Percentiles rank a stretch among this genome's conserved stretches.
phyloP scores from a whole-genome alignment of 345 rosid species.

The Gossypium mustelinum region DNA sequence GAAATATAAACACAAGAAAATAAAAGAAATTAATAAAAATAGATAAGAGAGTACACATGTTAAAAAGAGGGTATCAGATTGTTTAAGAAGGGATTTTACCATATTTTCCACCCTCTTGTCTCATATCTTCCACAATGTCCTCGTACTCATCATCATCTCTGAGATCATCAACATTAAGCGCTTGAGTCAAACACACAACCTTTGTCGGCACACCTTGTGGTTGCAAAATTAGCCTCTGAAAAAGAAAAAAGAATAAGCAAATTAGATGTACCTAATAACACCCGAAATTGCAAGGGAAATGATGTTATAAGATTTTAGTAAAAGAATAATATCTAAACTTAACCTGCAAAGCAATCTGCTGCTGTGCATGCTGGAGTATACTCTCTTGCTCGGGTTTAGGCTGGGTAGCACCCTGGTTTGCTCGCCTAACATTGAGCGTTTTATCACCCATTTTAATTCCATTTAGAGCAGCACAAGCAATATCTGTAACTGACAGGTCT shows the following conservation, averaged over 20 bases:
- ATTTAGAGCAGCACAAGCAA: conserved; percentile 93
- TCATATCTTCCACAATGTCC: conserved; percentile 92
- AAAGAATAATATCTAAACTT: not conserved
- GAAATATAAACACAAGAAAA: conserved; percentile 65
- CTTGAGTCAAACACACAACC: conserved; percentile 93
- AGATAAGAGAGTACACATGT: conserved; percentile 11
- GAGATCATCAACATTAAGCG: conserved; percentile 74
- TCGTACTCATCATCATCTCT: conserved; percentile 78
- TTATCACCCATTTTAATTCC: conserved; percentile 99
- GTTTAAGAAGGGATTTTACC: conserved; percentile 54
- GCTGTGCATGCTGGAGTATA: conserved; percentile 83
- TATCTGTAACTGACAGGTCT: conserved; percentile 91
- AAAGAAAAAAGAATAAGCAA: not conserved
- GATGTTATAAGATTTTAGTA: not conserved
- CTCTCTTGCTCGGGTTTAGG: conserved; percentile 97
- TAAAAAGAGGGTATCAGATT: not conserved
- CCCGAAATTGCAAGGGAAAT: not conserved
- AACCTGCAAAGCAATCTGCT: conserved; percentile 98
- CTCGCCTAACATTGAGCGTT: conserved; percentile 97
- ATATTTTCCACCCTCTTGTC: conserved; percentile 77
- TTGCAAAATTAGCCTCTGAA: conserved; percentile 78
- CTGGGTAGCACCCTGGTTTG: conserved; percentile 81
- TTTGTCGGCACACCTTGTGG: conserved; percentile 67
- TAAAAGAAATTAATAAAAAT: conserved; percentile 34
- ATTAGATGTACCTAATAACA: not conserved